phyloP scores from a whole-genome alignment of 495 filamentous ascomycete species.

The Lasiosphaeria hispida region DNA sequence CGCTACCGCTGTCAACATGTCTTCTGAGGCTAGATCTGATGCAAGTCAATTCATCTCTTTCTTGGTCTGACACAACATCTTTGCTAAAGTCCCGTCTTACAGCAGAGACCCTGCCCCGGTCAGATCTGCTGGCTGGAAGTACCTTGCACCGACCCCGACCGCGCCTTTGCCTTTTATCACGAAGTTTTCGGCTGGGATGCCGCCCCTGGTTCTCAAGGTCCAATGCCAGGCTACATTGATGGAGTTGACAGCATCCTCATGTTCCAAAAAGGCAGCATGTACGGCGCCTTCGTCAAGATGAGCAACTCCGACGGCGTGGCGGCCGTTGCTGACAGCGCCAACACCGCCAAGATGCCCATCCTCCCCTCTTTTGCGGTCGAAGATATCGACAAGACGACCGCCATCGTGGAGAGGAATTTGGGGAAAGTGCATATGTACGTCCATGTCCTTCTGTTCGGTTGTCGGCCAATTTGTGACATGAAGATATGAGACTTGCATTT shows the following conservation, averaged over 20 bases:
- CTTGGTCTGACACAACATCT: too few relatives aligned
- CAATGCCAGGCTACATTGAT: constrained; percentile 5
- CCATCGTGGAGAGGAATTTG: neutral
- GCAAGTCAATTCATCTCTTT: too few relatives aligned
- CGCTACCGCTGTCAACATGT: too few relatives aligned
- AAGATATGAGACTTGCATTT: too few relatives aligned
- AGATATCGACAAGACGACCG: constrained; percentile 3
- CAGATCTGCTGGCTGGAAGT: constrained; percentile 14
- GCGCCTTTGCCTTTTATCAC: constrained; percentile 13
- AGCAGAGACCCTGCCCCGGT: too few relatives aligned
- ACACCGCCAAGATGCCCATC: constrained; percentile 2
- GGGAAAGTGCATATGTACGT: constrained; percentile 13
- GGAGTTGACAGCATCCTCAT: constrained; percentile 8
- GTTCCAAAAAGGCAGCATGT: constrained; percentile 4
- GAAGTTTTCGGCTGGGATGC: constrained; percentile 9
- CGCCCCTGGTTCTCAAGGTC: neutral
- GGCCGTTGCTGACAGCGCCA: neutral
- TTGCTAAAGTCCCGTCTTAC: too few relatives aligned
- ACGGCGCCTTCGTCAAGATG: constrained; percentile 16
- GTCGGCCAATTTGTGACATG: too few relatives aligned
- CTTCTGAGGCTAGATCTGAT: too few relatives aligned
- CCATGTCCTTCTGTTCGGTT: too few relatives aligned
- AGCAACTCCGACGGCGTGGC: neutral
- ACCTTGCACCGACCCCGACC: constrained; percentile 2
- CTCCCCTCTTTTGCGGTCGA: neutral